phyloP scores from a whole-genome alignment of 2,329 filamentous ascomycete genomes.

The Cladosporium sp. region DNA sequence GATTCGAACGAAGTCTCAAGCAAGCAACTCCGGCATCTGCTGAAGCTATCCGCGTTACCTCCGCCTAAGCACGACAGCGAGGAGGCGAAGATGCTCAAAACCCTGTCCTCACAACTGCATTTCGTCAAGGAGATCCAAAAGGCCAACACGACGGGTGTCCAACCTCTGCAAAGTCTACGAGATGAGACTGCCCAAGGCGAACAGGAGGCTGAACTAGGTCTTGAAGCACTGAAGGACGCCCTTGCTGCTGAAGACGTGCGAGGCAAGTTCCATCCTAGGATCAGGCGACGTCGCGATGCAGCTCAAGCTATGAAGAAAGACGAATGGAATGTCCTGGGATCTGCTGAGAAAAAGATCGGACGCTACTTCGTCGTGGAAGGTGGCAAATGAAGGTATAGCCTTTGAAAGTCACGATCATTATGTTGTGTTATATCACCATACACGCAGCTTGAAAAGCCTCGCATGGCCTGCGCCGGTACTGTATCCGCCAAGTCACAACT shows the following conservation, averaged over 20 bases:
- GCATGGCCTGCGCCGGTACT: not conserved
- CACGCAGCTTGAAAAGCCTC: not conserved
- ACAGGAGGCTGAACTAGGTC: constrained; percentile 59
- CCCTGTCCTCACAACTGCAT: constrained; percentile 77
- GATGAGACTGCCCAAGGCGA: constrained; percentile 69
- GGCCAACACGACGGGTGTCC: constrained; percentile 71
- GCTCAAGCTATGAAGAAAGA: constrained; percentile 44
- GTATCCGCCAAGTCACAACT: not conserved
- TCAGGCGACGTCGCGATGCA: constrained; percentile 50
- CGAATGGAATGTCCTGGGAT: constrained; percentile 70
- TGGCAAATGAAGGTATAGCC: constrained; percentile 41
- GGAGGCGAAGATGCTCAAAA: constrained; percentile 70
- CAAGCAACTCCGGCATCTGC: constrained; percentile 75
- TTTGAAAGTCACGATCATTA: not conserved
- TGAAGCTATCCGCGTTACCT: constrained; percentile 86
- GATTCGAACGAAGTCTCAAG: constrained; percentile 56
- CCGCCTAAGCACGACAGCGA: constrained; percentile 64
- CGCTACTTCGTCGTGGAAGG: constrained; percentile 78
- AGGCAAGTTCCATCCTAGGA: constrained; percentile 56
- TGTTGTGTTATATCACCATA: not conserved
- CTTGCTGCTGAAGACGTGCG: constrained; percentile 63
- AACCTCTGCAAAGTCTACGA: constrained; percentile 75
- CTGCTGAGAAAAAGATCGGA: constrained; percentile 66
- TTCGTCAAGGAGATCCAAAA: constrained; percentile 87
- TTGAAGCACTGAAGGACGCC: constrained; percentile 59